A percentile compares a stretch with the other conserved stretches of the same genome.
Conservation (phyloP, 331 rosid species). For the Stylosanthes scabra region DNA sequence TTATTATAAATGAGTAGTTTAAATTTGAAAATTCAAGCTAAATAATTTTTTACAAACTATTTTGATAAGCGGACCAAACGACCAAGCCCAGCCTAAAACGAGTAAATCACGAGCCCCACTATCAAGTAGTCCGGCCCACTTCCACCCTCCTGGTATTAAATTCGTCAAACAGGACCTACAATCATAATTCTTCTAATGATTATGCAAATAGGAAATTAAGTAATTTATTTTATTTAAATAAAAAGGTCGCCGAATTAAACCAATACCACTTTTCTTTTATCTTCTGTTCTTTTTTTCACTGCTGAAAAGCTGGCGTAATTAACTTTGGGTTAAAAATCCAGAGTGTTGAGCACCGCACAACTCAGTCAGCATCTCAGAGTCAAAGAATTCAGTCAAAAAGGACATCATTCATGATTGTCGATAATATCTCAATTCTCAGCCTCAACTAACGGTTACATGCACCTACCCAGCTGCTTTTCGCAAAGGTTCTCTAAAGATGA, state of each 20-base stretch:
- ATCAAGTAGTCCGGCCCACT: no score
- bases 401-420: constrained; percentile 37
- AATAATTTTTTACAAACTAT: no score
- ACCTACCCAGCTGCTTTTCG: constrained; percentile 42
- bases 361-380: constrained; percentile 28
- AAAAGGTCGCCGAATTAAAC: not conserved
- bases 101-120: no score
- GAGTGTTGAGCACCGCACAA: not conserved
- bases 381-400: constrained; percentile 43
- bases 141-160: no score
- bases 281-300: not conserved
- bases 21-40: no score
- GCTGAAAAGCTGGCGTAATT: not conserved
- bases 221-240: no score
- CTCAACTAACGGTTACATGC: constrained; percentile 43
- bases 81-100: no score
- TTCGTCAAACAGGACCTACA: no score
- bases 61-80: no score
- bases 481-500: constrained; percentile 41
- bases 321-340: not conserved
- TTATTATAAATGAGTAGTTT: no score
- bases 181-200: no score
- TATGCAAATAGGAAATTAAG: no score
- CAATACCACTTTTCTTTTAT: not conserved
- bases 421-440: constrained; percentile 44